These are phyloP conservation scores for Pleurotus giganteus DNA, from an alignment of 768 basidiomycete genomes.

Conservation along the genomic window DNA sequence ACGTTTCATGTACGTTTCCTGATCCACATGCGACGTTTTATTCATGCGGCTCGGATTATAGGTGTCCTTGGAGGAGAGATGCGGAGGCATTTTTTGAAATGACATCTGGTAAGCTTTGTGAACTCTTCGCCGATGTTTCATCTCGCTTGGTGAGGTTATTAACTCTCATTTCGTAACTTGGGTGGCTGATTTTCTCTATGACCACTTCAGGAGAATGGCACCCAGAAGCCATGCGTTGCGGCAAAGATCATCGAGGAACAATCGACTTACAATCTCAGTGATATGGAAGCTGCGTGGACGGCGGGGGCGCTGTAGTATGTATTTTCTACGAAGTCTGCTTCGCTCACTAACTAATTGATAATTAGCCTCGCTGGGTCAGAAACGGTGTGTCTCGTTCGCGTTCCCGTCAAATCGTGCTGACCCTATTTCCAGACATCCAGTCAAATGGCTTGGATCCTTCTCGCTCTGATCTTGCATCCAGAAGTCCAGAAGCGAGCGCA, in stretches of 20 bases:
- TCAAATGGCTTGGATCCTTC: slow-evolving; percentile 17
- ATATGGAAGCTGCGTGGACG: slow-evolving; percentile 4
- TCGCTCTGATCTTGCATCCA: slow-evolving; percentile 27
- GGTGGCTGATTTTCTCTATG: background rate
- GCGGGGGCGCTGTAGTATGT: slow-evolving; percentile 14
- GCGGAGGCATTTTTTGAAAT: background rate
- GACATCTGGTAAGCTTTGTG: slow-evolving; percentile 21
- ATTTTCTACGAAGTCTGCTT: no score
- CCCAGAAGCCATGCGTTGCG: background rate
- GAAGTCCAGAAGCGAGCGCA: slow-evolving; percentile 25
- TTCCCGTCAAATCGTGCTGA: background rate
- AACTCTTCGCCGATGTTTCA: slow-evolving; percentile 14
- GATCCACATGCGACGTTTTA: slow-evolving; percentile 21
- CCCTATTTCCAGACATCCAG: slow-evolving; percentile 1
- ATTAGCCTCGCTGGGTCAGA: slow-evolving; percentile 32
- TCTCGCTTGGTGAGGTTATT: no score
- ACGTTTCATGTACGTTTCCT: slow-evolving; percentile 21
- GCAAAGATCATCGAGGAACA: no score
- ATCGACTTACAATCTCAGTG: background rate
- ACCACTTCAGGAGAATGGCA: background rate
- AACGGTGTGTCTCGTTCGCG: slow-evolving; percentile 18
- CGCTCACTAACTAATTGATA: background rate
- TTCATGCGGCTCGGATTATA: slow-evolving; percentile 18
- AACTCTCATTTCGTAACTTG: no score
- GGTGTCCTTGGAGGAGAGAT: background rate